Evolutionary conservation across 345 rosid genomes (phyloP).

Genomic region (Litchi chinensis): DNA sequence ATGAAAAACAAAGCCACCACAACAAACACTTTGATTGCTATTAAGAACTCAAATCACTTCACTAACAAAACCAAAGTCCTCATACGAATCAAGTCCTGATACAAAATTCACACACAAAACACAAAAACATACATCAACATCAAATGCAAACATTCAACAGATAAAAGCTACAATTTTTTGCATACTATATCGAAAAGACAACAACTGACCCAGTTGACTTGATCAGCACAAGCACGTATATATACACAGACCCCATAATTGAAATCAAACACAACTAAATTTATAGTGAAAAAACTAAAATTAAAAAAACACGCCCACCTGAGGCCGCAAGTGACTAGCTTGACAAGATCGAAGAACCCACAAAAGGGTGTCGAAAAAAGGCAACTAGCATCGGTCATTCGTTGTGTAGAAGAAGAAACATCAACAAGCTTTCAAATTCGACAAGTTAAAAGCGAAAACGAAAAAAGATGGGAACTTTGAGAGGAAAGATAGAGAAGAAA

Average conservation of each 20-base stretch:
- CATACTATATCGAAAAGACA: background rate
- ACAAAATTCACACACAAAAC: conserved; percentile 9
- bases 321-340: conserved; percentile 11
- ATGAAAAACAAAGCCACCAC: conserved; percentile 22
- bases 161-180: conserved; percentile 19
- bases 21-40: conserved; percentile 21
- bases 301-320: conserved; percentile 24
- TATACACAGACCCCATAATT: background rate
- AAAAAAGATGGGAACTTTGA: background rate
- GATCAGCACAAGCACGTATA: conserved; percentile 8
- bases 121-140: background rate
- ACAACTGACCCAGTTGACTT: conserved; percentile 18
- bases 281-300: too few relatives aligned
- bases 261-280: background rate
- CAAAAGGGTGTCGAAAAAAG: conserved; percentile 10
- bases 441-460: background rate
- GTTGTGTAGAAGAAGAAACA: conserved; percentile 5
- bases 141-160: conserved; percentile 14
- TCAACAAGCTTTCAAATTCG: background rate
- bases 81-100: conserved; percentile 33
- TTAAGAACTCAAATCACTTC: conserved; percentile 18
- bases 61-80: conserved; percentile 19
- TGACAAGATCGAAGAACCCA: conserved; percentile 26
- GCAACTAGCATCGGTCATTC: conserved; percentile 18
- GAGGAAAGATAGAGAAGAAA: background rate